Percentiles rank a stretch among this genome's conserved stretches.
Conservation (phyloP, 192 early-diverging fungal genomes). For the Backusella australiensis region DNA sequence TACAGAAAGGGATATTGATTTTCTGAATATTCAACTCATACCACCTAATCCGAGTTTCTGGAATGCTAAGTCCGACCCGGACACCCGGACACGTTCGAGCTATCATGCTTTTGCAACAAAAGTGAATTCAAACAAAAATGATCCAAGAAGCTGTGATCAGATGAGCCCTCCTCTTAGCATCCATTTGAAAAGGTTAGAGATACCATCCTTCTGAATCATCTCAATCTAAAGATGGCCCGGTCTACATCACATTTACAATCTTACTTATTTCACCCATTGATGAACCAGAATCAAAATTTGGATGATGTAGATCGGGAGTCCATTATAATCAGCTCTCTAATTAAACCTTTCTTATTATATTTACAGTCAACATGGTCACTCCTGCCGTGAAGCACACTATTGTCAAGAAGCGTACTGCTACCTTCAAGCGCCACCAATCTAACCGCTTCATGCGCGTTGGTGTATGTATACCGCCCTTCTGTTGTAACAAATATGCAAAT, state of each 20-base stretch:
- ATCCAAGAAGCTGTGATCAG: not conserved
- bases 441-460: constrained; percentile 97
- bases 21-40: not conserved
- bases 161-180: constrained; percentile 19
- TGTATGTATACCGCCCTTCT: constrained; percentile 46
- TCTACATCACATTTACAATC: not conserved
- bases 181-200: constrained; percentile 16
- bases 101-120: not conserved
- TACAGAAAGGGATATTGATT: too few species aligned
- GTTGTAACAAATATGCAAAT: not conserved
- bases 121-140: not conserved
- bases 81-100: not conserved
- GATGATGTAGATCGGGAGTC: not conserved
- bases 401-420: constrained; percentile 99
- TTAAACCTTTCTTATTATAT: not conserved
- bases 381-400: constrained; percentile 93
- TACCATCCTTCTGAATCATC: not conserved
- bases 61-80: not conserved
- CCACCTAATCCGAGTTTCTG: not conserved
- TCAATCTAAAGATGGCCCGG: not conserved
- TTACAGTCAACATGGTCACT: constrained; percentile 79
- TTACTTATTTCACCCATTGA: not conserved
- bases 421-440: constrained; percentile 96
- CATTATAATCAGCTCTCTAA: not conserved
- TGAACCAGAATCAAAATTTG: not conserved